These are phyloP conservation scores for Theileria parva DNA, from an alignment of 169 alveolate genomes.

Conservation along the genomic window DNA sequence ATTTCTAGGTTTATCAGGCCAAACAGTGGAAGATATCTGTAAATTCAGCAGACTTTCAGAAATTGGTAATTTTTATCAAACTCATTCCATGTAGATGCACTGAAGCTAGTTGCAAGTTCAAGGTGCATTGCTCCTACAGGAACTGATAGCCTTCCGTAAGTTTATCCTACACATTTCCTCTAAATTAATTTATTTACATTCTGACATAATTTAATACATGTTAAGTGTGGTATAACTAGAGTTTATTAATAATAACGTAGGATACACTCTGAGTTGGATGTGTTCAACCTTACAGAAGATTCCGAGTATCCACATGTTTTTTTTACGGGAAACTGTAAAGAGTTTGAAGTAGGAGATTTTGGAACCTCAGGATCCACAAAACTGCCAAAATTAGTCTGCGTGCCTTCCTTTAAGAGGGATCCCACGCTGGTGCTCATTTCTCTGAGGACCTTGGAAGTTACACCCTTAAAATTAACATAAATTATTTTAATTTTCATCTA, in stretches of 20 bases:
- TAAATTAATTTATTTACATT: neutral
- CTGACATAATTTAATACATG: neutral
- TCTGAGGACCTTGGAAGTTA: slow-evolving; percentile 41
- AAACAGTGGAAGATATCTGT: slow-evolving; percentile 56
- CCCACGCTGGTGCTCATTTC: slow-evolving; percentile 65
- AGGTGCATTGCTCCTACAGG: slow-evolving; percentile 69
- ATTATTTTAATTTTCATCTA: neutral
- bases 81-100: slow-evolving; percentile 30
- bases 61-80: slow-evolving; percentile 24
- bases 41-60: slow-evolving; percentile 56
- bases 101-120: slow-evolving; percentile 35
- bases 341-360: slow-evolving; percentile 26
- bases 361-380: slow-evolving; percentile 1
- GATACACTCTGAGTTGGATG: slow-evolving; percentile 58
- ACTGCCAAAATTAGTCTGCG: slow-evolving; percentile 43
- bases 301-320: slow-evolving; percentile 62
- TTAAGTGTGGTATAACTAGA: neutral
- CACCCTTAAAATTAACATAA: slow-evolving; percentile 27
- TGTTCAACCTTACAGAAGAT: slow-evolving; percentile 46
- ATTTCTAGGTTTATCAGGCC: slow-evolving; percentile 65
- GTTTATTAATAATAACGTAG: neutral
- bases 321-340: slow-evolving; percentile 55
- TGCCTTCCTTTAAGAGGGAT: slow-evolving; percentile 45
- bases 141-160: slow-evolving; percentile 63
- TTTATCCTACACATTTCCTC: neutral